Base-by-base conservation (phyloP, 1,139 yeast species). In the Pichia sp. region DNA sequence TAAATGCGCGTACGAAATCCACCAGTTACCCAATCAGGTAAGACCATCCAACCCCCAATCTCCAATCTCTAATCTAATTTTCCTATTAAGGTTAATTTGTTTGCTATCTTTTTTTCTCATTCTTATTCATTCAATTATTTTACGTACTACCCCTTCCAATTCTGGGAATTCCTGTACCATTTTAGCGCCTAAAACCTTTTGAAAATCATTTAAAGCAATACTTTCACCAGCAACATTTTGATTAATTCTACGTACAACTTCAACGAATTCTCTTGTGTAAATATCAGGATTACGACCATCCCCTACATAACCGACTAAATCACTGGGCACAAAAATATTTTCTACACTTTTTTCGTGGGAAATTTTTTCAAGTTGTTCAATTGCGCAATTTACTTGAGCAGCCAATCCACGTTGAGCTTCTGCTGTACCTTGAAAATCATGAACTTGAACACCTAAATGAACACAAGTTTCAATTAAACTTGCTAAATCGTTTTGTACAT, bases 261-360 rank as follows among this genome's bases (percentile, higher is more conserved):
- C 98, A 10, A 90, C 87, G 65, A 92, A 92, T 65, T 94, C 98
- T 60, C 98, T 74, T 0, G 97, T 89, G 63, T 92, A 92, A 40
- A 92, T 90, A 60, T 92, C 97, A 0, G 99, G 98, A 60, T 92
- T 92, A 54, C 98, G 71, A 2, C 98, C 98, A 57, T 89, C 95
- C 60, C 92, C 97, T 39, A 92, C 87, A 60, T 92, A 85, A 50
- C 82, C 80, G 7, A 87, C 67, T 16, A 87, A 89, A 58, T 87
- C 96, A 39, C 82, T 62, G 0, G 96, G 95, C 2, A 87, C 71
- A 1, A 81, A 78, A 6, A 74, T 64, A 9, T 67, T 61, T 22
- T 59, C 27, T 72, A 48, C 16, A 16, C 16, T 16, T 16, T 16
- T 16, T 16, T 16, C 16, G 16, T 22, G 16, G 16, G 26, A 8